Percentiles rank a stretch among this genome's conserved stretches.
phyloP scores from a whole-genome alignment of 1,284 basidiomycete species.

The Afroboletus lepidellus region DNA sequence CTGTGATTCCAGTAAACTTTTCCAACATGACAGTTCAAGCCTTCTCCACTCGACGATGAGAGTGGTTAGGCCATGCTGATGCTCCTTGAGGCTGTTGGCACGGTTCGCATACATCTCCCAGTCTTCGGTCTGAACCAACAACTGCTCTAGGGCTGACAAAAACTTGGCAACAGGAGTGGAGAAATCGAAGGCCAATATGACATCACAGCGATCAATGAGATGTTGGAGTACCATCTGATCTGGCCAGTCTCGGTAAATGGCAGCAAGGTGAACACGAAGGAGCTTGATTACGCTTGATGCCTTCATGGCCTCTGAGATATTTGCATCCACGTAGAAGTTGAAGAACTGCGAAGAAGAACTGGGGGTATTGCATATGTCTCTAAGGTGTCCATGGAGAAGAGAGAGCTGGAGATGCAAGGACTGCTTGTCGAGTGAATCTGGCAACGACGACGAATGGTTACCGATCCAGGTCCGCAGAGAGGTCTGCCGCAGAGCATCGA shows the following conservation, averaged over 20 bases:
- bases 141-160: slow-evolving; percentile 82
- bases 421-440: slow-evolving; percentile 27
- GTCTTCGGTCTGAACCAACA: slow-evolving; percentile 88
- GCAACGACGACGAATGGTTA: slow-evolving; percentile 11
- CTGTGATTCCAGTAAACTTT: slow-evolving; percentile 76
- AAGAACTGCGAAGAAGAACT: slow-evolving; percentile 34
- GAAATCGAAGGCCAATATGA: slow-evolving; percentile 64
- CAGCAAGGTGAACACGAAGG: slow-evolving; percentile 53
- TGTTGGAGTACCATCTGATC: slow-evolving; percentile 96
- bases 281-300: slow-evolving; percentile 52
- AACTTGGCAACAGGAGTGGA: slow-evolving; percentile 81
- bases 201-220: slow-evolving; percentile 74
- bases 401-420: slow-evolving; percentile 31
- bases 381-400: slow-evolving; percentile 28
- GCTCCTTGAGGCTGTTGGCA: slow-evolving; percentile 74
- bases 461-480: slow-evolving; percentile 24
- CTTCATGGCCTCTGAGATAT: slow-evolving; percentile 68
- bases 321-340: slow-evolving; percentile 82
- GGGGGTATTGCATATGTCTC: slow-evolving; percentile 10
- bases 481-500: slow-evolving; percentile 22
- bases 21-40: slow-evolving; percentile 89
- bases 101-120: slow-evolving; percentile 96
- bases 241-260: slow-evolving; percentile 83
- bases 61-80: slow-evolving; percentile 66
- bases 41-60: slow-evolving; percentile 91